Base-by-base conservation (phyloP, 495 filamentous ascomycete genomes). In the Mycothermus thermophilus region DNA sequence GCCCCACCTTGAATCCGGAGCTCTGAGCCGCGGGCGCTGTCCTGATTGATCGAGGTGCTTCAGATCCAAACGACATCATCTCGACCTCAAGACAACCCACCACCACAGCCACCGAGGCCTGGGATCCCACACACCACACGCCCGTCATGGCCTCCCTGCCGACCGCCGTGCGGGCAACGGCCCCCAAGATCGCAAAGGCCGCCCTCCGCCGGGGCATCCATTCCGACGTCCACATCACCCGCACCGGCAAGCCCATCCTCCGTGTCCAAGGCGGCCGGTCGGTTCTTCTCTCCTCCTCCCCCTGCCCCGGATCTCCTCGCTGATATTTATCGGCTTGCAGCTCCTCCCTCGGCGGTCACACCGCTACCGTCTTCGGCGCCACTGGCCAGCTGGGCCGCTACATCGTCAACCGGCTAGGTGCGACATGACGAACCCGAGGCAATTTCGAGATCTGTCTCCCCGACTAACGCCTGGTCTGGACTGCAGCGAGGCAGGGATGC, bases 351-450 rank as follows among this genome's bases (percentile, higher is more conserved):
- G 44, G 66, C 84, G 87, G 84, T 34, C 84, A 96, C 59, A 95
- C 86, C 40, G 87, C 80, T 22, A 99, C 90, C 27, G 86, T 99
- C 50, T 99, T 99, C 60, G 90, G 90, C 60, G 92, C 92, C 42
- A 93, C 88, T 27, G 90, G 90, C 43, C 86, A 92, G 57, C 70
- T 99, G 25, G 90, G 90, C 50, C 79, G 90, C 49, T 99, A 99
- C 59, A 92, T 99, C 59, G 90, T 96, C 50, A 92, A 93, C 62
- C 74, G 80, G 50, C 75, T 99, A 51, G 90, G 90, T 93, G 71
- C 44, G 71, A 33, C 40, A 6, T 27, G 17, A 23, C 27, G 28
- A 22, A 32, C n/a, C 16, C 32, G 27, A 31, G 43, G 27, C 35
- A 44, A 42, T 52, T 46, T 37, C 33, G 30, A 38, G 21, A n/a